Conservation (phyloP, 2,329 filamentous ascomycete genomes). For the Hypomyces perniciosus region DNA sequence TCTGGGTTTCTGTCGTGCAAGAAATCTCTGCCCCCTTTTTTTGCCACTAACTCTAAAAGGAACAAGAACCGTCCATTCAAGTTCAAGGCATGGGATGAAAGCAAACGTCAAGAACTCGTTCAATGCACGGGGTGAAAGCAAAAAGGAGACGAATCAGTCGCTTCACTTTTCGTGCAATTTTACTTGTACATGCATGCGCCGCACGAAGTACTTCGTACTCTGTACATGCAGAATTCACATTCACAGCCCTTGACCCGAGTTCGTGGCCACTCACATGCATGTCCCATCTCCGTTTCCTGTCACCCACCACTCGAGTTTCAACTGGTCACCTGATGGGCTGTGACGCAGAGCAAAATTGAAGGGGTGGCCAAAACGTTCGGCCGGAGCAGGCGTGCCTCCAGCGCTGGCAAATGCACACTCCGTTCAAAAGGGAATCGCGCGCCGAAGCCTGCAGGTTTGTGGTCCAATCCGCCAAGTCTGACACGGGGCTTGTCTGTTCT, state of each 20-base stretch:
- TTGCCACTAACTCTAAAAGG: too few relatives aligned
- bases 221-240: not conserved
- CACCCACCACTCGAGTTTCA: slow-evolving; percentile 2
- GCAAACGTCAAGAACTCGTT: not conserved
- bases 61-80: too few relatives aligned
- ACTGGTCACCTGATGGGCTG: slow-evolving; percentile 11
- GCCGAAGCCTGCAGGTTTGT: not conserved
- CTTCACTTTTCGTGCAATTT: not conserved
- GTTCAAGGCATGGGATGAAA: not conserved
- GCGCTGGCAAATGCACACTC: slow-evolving; percentile 7
- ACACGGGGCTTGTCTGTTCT: slow-evolving; percentile 13
- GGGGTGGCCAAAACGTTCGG: slow-evolving; percentile 9
- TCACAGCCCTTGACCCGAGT: slow-evolving; percentile 2
- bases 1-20: too few relatives aligned
- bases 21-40: too few relatives aligned
- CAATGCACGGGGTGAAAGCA: not conserved
- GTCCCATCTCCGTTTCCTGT: slow-evolving; percentile 2
- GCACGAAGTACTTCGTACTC: not conserved
- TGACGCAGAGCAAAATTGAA: slow-evolving; percentile 12
- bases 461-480: slow-evolving; percentile 8
- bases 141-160: not conserved
- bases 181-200: not conserved
- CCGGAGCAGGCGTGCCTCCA: slow-evolving; percentile 7
- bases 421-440: slow-evolving; percentile 12
- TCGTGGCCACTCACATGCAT: slow-evolving; percentile 12